phyloP scores from a whole-genome alignment of 2,329 filamentous ascomycete genomes.

The Fonsecaea monophora region DNA sequence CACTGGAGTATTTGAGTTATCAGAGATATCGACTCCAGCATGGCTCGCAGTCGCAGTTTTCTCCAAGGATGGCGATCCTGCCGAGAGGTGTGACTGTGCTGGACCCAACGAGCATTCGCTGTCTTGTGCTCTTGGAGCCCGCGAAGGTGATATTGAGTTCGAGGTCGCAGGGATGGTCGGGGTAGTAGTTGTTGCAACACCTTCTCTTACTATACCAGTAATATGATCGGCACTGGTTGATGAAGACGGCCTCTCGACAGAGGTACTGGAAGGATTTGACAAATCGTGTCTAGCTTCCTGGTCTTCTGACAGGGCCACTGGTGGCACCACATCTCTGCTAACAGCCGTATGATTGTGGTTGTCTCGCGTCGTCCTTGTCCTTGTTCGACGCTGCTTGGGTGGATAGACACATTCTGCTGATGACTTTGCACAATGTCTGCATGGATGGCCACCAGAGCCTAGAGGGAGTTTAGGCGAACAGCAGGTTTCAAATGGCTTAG shows the following conservation, averaged over 20 bases:
- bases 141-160: background rate
- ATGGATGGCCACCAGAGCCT: constrained; percentile 17
- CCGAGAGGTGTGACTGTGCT: background rate
- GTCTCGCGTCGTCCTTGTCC: constrained; percentile 10
- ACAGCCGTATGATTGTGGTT: background rate
- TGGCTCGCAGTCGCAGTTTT: background rate
- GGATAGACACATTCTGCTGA: constrained; percentile 21
- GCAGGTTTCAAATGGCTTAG: background rate
- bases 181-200: background rate
- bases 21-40: background rate
- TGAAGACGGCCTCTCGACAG: background rate
- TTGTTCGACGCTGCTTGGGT: constrained; percentile 1
- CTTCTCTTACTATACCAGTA: background rate
- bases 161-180: background rate
- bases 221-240: background rate
- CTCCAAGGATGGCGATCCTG: background rate
- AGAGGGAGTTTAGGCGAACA: constrained; percentile 1
- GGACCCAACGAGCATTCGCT: background rate
- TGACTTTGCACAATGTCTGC: constrained; percentile 18
- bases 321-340: background rate
- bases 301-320: background rate
- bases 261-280: background rate
- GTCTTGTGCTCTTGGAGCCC: background rate
- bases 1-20: background rate
- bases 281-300: background rate